Conservation (phyloP, 2,329 filamentous ascomycete species). For the Aureobasidium musti region DNA sequence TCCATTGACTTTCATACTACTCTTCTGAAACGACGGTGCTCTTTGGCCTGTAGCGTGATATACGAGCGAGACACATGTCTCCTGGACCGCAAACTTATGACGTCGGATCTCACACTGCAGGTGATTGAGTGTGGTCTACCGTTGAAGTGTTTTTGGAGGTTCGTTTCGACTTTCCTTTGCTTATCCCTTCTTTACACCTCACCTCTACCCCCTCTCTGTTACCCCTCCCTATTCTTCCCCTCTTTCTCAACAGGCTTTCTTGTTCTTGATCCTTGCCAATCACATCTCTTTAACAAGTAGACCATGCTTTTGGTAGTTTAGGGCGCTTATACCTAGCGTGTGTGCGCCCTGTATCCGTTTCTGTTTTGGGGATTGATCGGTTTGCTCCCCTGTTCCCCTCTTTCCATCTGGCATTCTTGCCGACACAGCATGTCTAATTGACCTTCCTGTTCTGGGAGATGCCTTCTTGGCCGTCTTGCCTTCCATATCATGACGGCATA, state of each 20-base stretch:
- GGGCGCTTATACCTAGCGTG: not conserved
- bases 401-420: no score
- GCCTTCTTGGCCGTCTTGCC: no score
- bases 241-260: not conserved
- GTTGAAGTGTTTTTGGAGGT: not conserved
- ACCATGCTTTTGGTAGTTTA: not conserved
- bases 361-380: not conserved
- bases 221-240: not conserved
- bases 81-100: not conserved
- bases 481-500: no score
- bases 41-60: not conserved
- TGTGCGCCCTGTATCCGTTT: not conserved
- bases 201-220: not conserved
- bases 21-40: not conserved
- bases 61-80: not conserved
- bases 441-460: no score
- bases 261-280: not conserved
- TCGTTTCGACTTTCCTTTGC: not conserved
- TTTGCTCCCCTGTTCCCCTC: no score
- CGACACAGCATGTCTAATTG: no score
- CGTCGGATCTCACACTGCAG: not conserved
- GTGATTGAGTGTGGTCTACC: not conserved
- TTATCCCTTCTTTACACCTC: not conserved
- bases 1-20: not conserved
- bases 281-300: no score